Evolutionary conservation across 2,329 filamentous ascomycete species (phyloP), one percentile per base, ranked within the genome.

Genomic region (Didymella exigua): DNA sequence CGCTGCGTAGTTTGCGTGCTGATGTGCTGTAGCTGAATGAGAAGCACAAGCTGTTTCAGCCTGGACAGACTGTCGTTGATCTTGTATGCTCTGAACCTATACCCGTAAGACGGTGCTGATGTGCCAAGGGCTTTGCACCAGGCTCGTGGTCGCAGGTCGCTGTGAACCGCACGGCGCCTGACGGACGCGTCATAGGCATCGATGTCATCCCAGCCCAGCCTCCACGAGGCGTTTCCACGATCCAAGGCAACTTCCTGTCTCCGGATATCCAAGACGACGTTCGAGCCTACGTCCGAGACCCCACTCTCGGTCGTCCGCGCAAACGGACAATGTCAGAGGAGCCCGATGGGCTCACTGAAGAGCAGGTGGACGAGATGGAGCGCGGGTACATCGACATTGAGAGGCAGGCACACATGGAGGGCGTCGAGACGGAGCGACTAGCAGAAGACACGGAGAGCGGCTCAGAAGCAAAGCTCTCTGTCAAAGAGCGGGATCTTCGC

Each of bases 131-230:
- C 30, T 96, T 89, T 74, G 91, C 91, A 10, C 84, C 84, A 6
- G 84, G 84, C 5, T 84, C 82, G 23, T 87, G 84, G 85, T 86
- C 82, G 31, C 81, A 84, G 71, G 91, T 98, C 30, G 95, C 95
- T 16, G 79, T 89, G 29, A 89, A 91, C 57, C 84, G 86, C 47
- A 96, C 91, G 4, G 82, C 84, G 57, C 93, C 93, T 0, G 77
- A 84, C 40, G 92, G 93, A 8, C 85, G 89, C 37, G 87, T 99
- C 11, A 80, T 99, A 24, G 96, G 95, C 10, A 93, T 99, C 67
- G 95, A 99, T 73, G 84, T 99, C 46, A 91, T 99, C 61, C 95
- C 95, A 4, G 91, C 92, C 0, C 89, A 93, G 72, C 93, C 96
- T 5, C 95, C 95, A 0, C 86, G 84, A 68, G 95, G 95, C 19